Evolutionary conservation across 1,284 basidiomycete species (phyloP).

Genomic region (Apiotrichum gracile): DNA sequence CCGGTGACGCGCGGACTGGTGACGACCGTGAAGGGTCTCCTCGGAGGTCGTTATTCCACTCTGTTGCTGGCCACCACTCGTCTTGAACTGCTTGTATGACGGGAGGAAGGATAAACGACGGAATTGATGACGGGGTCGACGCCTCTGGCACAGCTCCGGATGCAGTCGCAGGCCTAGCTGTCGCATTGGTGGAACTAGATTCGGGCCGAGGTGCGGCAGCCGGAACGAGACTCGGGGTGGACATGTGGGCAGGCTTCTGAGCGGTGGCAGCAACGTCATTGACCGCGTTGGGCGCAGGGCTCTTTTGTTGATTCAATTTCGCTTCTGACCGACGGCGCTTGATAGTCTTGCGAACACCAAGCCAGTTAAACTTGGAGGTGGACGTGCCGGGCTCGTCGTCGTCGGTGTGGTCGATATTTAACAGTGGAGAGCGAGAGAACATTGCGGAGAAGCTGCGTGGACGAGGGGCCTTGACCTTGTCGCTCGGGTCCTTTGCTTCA

Average conservation of each 20-base stretch:
- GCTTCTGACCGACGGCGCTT: slow-evolving; percentile 30
- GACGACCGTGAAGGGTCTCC: neutral
- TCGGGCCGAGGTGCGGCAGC: neutral
- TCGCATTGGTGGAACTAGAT: neutral
- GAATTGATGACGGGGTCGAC: slow-evolving; percentile 1
- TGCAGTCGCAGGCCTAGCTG: neutral
- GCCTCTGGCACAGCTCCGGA: neutral
- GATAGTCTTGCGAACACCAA: slow-evolving; percentile 34
- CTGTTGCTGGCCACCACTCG: slow-evolving; percentile 8
- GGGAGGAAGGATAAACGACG: slow-evolving; percentile 11
- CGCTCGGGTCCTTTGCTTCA: slow-evolving; percentile 14
- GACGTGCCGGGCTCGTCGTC: slow-evolving; percentile 8
- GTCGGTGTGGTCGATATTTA: slow-evolving; percentile 1
- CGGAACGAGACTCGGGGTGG: neutral
- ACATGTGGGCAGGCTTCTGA: too few relatives aligned
- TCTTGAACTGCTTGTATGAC: slow-evolving; percentile 2
- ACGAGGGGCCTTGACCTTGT: slow-evolving; percentile 22
- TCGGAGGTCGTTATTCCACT: slow-evolving; percentile 11
- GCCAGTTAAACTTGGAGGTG: slow-evolving; percentile 37
- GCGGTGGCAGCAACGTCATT: too few relatives aligned
- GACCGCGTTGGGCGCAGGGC: neutral
- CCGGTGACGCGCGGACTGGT: too few relatives aligned
- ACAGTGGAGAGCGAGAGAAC: slow-evolving; percentile 20
- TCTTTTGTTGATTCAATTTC: slow-evolving; percentile 15
- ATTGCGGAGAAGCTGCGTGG: slow-evolving; percentile 37